phyloP scores from a whole-genome alignment of 1,284 basidiomycete species.

The Ustilago shanxiensis region DNA sequence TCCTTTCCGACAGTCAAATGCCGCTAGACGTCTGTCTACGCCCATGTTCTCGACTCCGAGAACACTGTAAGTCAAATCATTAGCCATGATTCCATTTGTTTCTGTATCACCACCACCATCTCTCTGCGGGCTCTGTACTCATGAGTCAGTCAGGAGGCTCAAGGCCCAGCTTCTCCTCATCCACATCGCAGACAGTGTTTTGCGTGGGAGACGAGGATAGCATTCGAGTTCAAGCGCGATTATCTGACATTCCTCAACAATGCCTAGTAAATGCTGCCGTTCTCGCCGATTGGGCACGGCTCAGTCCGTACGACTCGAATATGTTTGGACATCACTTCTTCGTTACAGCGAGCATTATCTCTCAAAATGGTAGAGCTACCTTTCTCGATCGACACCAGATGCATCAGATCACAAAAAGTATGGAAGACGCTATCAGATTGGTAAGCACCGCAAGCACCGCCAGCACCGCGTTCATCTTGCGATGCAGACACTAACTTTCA shows the following conservation, averaged over 20 bases:
- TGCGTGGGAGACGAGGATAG: background rate
- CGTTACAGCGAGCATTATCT: background rate
- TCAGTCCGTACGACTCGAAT: background rate
- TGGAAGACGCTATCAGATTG: constrained; percentile 13
- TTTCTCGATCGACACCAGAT: constrained; percentile 8
- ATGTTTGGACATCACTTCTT: constrained; percentile 5
- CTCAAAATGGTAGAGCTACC: background rate
- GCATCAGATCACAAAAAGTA: background rate
- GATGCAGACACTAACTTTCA: background rate
- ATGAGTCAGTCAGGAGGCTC: background rate
- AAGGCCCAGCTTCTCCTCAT: background rate
- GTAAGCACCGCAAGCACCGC: constrained; percentile 11
- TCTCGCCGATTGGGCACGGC: background rate
- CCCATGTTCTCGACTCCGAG: too few relatives aligned
- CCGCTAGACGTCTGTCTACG: too few relatives aligned
- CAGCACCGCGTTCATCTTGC: background rate
- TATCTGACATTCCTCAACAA: background rate
- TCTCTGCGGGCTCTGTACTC: background rate
- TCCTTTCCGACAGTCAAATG: background rate
- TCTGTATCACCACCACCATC: background rate
- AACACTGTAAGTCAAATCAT: too few relatives aligned
- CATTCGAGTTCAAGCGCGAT: background rate
- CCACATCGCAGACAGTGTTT: background rate
- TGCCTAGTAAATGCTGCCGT: background rate
- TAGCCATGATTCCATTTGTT: background rate